Evolutionary conservation across 2,329 filamentous ascomycete genomes (phyloP).

Genomic region (Beauveria medogensis): DNA sequence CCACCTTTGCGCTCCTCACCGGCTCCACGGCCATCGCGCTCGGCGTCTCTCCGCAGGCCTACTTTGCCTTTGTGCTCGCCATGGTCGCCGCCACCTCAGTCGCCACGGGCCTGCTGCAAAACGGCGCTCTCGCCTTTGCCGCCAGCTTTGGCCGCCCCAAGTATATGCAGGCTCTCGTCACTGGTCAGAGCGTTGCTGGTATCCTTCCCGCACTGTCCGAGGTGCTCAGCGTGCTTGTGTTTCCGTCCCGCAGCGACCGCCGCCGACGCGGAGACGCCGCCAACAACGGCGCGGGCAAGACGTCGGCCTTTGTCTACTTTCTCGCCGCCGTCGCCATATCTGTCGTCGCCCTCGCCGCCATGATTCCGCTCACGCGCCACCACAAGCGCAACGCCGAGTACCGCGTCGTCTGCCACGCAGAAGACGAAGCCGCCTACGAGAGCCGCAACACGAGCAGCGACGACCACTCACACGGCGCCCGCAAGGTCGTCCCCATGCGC

Average conservation of each 20-base stretch:
- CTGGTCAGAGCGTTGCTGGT: constrained; percentile 84
- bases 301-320: constrained; percentile 84
- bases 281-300: constrained; percentile 19
- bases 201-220: constrained; percentile 84
- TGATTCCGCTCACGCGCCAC: constrained; percentile 62
- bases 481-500: constrained; percentile 46
- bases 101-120: constrained; percentile 81
- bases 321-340: constrained; percentile 77
- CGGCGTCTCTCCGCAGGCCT: constrained; percentile 51
- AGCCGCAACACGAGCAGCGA: constrained; percentile 43
- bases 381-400: constrained; percentile 45
- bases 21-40: constrained; percentile 67
- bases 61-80: constrained; percentile 73
- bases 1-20: constrained; percentile 68
- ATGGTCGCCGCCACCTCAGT: constrained; percentile 75
- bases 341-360: constrained; percentile 58
- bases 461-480: constrained; percentile 40
- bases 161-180: constrained; percentile 96
- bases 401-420: constrained; percentile 25
- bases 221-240: constrained; percentile 67
- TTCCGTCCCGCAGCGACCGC: constrained; percentile 37
- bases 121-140: constrained; percentile 88
- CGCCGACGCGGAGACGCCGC: constrained; percentile 14
- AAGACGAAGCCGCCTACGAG: constrained; percentile 18
- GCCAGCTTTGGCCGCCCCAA: constrained; percentile 75